phyloP scores from a whole-genome alignment of 2,329 filamentous ascomycete species.

The Elsinoe australis region DNA sequence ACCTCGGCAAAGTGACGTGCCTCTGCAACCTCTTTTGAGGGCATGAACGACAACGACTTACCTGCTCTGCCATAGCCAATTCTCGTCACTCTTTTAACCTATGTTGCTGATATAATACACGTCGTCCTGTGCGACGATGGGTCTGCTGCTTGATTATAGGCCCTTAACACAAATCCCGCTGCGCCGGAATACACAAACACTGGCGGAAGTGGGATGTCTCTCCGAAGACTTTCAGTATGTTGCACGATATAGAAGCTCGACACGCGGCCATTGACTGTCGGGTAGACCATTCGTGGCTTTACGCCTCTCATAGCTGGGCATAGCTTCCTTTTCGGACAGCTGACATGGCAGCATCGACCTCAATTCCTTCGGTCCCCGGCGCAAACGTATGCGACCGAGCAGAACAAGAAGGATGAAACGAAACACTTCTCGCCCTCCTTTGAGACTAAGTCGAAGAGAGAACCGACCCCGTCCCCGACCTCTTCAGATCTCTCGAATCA shows the following conservation, averaged over 20 bases:
- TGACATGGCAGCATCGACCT: conserved; percentile 29
- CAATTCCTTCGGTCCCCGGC: conserved; percentile 21
- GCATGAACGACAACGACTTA: neutral
- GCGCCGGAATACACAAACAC: neutral
- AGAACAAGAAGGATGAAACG: conserved; percentile 18
- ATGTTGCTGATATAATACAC: conserved; percentile 11
- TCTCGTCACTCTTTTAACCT: conserved; percentile 14
- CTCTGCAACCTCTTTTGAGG: neutral
- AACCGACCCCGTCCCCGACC: conserved; percentile 16
- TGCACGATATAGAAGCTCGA: neutral
- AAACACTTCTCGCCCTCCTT: conserved; percentile 17
- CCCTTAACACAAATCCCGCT: neutral
- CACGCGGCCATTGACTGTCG: conserved; percentile 4
- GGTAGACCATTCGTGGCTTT: conserved; percentile 13
- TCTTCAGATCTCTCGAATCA: conserved; percentile 25
- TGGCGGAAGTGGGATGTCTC: conserved; percentile 14
- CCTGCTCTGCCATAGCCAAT: neutral
- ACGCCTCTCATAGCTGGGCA: conserved; percentile 30
- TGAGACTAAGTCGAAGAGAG: conserved; percentile 4
- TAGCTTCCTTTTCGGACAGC: conserved; percentile 29
- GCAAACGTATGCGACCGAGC: conserved; percentile 13
- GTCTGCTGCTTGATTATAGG: conserved; percentile 7
- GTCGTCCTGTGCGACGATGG: conserved; percentile 7
- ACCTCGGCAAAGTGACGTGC: conserved; percentile 11
- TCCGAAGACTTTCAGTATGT: conserved; percentile 15